Evolutionary conservation across 2,329 filamentous ascomycete genomes (phyloP).

Genomic region (Xylariaceae sp.): DNA sequence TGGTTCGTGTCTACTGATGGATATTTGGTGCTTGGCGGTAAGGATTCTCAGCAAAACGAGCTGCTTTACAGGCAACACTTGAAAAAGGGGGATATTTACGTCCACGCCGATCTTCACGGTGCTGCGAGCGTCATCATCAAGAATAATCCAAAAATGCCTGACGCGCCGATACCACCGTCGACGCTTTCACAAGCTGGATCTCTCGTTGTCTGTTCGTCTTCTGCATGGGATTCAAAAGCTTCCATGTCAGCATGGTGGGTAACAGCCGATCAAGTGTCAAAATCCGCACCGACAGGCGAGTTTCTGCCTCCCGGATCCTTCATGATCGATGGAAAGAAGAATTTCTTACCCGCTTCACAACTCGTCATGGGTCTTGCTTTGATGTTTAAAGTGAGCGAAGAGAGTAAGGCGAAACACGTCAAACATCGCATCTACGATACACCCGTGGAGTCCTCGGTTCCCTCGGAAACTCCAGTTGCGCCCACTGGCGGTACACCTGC

Average conservation of each 20-base stretch:
- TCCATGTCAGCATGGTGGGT: conserved; percentile 98
- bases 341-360: conserved; percentile 81
- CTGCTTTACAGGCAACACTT: conserved; percentile 83
- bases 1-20: conserved; percentile 96
- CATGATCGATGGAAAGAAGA: conserved; percentile 79
- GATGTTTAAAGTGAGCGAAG: conserved; percentile 82
- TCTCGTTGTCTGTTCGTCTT: conserved; percentile 76
- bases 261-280: conserved; percentile 81
- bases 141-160: conserved; percentile 70
- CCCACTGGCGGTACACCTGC: background rate
- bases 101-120: conserved; percentile 82
- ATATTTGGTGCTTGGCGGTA: conserved; percentile 84
- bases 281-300: conserved; percentile 73
- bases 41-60: conserved; percentile 85
- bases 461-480: conserved; percentile 11
- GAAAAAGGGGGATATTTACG: conserved; percentile 83
- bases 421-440: conserved; percentile 56
- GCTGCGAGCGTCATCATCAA: conserved; percentile 85
- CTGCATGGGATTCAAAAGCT: conserved; percentile 93
- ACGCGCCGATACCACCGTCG: conserved; percentile 84
- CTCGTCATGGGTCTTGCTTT: conserved; percentile 82
- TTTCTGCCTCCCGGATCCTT: conserved; percentile 76
- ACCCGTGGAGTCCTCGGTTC: conserved; percentile 12
- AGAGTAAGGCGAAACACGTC: conserved; percentile 74
- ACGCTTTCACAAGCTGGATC: conserved; percentile 88